phyloP scores from a whole-genome alignment of 1,139 yeast species.

The Nakaseomyces glabratus region DNA sequence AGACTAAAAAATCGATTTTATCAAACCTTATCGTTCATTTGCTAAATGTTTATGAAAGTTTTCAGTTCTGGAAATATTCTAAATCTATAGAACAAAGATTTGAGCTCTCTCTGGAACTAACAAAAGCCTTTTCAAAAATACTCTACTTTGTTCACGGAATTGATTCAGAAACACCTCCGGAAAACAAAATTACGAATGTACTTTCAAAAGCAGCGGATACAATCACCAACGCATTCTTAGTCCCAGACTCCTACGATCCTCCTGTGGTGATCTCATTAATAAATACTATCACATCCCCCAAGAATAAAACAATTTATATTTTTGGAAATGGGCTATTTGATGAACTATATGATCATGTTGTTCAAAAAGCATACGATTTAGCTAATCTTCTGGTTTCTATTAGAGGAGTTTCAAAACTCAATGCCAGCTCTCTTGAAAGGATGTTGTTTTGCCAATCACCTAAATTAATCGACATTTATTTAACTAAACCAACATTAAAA shows the following conservation, averaged over 20 bases:
- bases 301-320: constrained; percentile 15
- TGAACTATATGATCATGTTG: constrained; percentile 21
- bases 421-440: constrained; percentile 59
- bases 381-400: constrained; percentile 43
- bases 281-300: constrained; percentile 39
- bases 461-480: constrained; percentile 50
- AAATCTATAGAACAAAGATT: constrained; percentile 46
- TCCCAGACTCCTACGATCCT: constrained; percentile 41
- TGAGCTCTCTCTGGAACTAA: constrained; percentile 50
- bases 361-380: constrained; percentile 34
- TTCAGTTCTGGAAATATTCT: constrained; percentile 58
- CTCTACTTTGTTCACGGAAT: constrained; percentile 51
- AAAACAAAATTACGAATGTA: constrained; percentile 40
- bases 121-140: constrained; percentile 49
- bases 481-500: constrained; percentile 39
- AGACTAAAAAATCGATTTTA: constrained; percentile 48
- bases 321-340: constrained; percentile 20
- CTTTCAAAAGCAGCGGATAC: constrained; percentile 43
- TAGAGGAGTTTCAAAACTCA: constrained; percentile 41
- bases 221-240: constrained; percentile 50
- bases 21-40: constrained; percentile 49
- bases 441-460: constrained; percentile 50
- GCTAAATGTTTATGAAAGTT: constrained; percentile 64
- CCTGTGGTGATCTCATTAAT: constrained; percentile 41
- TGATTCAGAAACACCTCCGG: constrained; percentile 37